Base-by-base conservation (phyloP, 768 basidiomycete species). In the Suillus clintonianus region DNA sequence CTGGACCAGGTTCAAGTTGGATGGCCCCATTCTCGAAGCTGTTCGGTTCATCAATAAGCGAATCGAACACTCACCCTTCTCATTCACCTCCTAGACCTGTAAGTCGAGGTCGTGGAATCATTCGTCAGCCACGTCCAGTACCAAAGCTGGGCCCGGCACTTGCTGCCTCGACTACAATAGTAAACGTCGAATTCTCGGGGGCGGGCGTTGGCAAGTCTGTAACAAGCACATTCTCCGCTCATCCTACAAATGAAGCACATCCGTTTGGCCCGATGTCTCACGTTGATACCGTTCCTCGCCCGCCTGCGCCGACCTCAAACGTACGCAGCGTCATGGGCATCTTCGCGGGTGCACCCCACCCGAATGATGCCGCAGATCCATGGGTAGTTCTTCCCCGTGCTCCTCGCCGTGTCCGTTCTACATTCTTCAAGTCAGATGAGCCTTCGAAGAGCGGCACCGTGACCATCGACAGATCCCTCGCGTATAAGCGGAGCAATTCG, bases 161-260 rank as follows among this genome's bases (percentile, higher is more conserved):
- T 36, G 89, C 91, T 13, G 94, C 97, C 11, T 93, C 92, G 24
- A 82, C 92, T 2, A 96, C 92, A 56, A 95, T 94, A 2, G 96
- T 99, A 69, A 97, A 95, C 63, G 97, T 99, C 62, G 96, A 97
- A 80, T 99, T 98, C 76, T 92, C 89, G 4, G 90, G 92, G 4
- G 78, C 85, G 2, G 91, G 86, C 11, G 79, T 82, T 14, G 83
- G 87, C n/a, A 79, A 85, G 64, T 83, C 85, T 8, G 78, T 86
- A 60, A 82, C 84, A 24, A 84, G 76, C 61, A 71, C 82, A 53
- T 74, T 78, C 51, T 76, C 74, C 39, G 67, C 75, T 39, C 71
- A 75, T 59, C 69, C 74, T 15, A 34, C 66, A 51, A 67, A 66
- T 34, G 72, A 72, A 22, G 32, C 5, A 32, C 30, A 34, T 53